Evolutionary conservation across 2,329 filamentous ascomycete genomes (phyloP), one percentile per base, ranked within the genome.

Genomic region (Thelonectria olida): DNA sequence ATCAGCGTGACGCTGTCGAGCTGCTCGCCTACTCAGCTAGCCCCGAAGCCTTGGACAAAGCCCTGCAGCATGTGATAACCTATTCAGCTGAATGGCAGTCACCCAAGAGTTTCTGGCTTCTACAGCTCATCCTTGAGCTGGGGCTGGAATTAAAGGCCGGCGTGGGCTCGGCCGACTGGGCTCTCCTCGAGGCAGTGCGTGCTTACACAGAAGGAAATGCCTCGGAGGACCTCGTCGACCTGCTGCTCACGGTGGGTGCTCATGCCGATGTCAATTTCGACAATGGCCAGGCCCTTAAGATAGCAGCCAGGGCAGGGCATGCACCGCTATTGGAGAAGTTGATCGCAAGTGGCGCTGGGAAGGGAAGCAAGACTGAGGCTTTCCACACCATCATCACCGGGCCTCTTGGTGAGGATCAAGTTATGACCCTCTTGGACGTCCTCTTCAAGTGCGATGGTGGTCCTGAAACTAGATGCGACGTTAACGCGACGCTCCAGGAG

Each of bases 221-320:
- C 25, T 36, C 39, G 15, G 39, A 31, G n/a, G 53, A 45, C 10
- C 22, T 57, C 8, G 36, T 60, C 7, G 53, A 57, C 2, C 19
- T 25, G 9, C 54, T 57, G 8, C 47, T 57, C 13, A 42, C 28
- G 5, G 36, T 53, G 6, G 52, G 25, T 10, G 27, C 17, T 7
- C 15, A 28, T 12, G 53, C 52, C 13, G 53, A 57, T 36, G 52
- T 61, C 12, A 61, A 61, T 27, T 57, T 47, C 34, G 12, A 22
- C 7, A 12, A 57, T 15, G 58, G 58, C 13, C 34, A 57, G 15
- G 58, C 48, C 15, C 28, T 57, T 10, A 53, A 53, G 17, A 42
- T 57, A 20, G 58, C 58, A 7, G 23, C 38, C 17, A 23, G 34
- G 20, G 27, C 42, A 15, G 41, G 34, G 5, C n/a, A 39, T 12